Evolutionary conservation across 2,329 filamentous ascomycete species (phyloP).

Genomic region (Fusarium ramigenum): DNA sequence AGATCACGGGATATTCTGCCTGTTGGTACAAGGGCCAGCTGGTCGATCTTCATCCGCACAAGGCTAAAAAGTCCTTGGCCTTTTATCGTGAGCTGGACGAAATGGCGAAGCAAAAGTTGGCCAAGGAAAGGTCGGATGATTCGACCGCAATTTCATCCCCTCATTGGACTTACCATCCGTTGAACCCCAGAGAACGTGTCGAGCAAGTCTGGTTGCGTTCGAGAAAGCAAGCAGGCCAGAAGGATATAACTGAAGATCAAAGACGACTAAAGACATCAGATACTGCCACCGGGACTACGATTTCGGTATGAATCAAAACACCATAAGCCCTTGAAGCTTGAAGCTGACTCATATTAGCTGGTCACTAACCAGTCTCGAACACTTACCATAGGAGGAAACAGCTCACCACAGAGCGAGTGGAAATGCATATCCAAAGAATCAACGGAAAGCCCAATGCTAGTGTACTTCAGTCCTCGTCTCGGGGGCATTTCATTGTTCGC

Average conservation of each 20-base stretch:
- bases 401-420: background rate
- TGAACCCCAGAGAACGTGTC: conserved; percentile 5
- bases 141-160: background rate
- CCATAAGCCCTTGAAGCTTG: background rate
- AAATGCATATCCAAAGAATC: conserved; percentile 2
- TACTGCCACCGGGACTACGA: background rate
- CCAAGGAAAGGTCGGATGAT: background rate
- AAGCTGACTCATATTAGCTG: conserved; percentile 15
- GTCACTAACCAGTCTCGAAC: conserved; percentile 14
- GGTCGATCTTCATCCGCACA: conserved; percentile 7
- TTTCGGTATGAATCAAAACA: no score
- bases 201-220: conserved; percentile 20
- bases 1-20: conserved; percentile 13
- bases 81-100: conserved; percentile 14
- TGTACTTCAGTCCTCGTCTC: background rate
- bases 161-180: conserved; percentile 10
- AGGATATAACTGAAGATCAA: background rate
- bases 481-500: conserved; percentile 4
- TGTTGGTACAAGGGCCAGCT: conserved; percentile 12
- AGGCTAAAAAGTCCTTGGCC: background rate
- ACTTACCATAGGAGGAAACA: background rate
- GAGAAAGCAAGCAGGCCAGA: background rate
- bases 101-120: background rate
- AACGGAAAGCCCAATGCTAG: background rate
- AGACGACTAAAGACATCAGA: background rate